phyloP scores from a whole-genome alignment of 495 filamentous ascomycete genomes.

The Aspergillus affinis region DNA sequence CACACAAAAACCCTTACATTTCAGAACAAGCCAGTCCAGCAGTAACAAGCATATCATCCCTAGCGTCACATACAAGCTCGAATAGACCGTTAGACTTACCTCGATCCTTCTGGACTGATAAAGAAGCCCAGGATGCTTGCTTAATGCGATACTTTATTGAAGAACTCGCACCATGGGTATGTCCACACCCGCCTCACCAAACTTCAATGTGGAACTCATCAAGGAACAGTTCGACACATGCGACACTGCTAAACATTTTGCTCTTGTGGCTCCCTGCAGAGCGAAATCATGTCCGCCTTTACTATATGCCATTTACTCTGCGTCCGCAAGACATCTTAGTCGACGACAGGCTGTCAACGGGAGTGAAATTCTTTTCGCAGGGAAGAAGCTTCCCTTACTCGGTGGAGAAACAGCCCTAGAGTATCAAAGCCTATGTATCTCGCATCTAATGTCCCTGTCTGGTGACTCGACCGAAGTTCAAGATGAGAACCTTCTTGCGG shows the following conservation, averaged over 20 bases:
- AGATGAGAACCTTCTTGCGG: slow-evolving; percentile 30
- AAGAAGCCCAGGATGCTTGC: slow-evolving; percentile 6
- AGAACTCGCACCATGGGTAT: slow-evolving; percentile 9
- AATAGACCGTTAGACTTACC: not conserved
- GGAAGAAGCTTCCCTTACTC: slow-evolving; percentile 15
- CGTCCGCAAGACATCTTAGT: slow-evolving; percentile 17
- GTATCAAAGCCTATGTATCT: slow-evolving; percentile 31
- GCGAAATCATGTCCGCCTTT: slow-evolving; percentile 13
- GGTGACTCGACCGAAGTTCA: slow-evolving; percentile 18
- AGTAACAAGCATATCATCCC: too few relatives aligned
- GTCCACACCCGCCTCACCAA: not conserved
- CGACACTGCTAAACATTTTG: slow-evolving; percentile 13
- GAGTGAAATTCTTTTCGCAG: not conserved
- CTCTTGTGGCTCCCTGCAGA: slow-evolving; percentile 8
- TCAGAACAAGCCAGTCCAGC: too few relatives aligned
- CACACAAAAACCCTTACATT: too few relatives aligned
- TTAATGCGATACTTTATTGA: slow-evolving; percentile 12
- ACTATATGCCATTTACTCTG: slow-evolving; percentile 13
- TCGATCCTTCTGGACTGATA: slow-evolving; percentile 4
- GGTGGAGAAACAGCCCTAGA: slow-evolving; percentile 23
- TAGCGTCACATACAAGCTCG: too few relatives aligned
- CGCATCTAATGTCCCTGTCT: slow-evolving; percentile 21
- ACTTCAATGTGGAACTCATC: not conserved
- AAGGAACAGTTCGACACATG: slow-evolving; percentile 17
- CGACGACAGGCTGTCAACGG: slow-evolving; percentile 3